phyloP scores from a whole-genome alignment of 495 filamentous ascomycete genomes.

The Elaphomyces granulatus region DNA sequence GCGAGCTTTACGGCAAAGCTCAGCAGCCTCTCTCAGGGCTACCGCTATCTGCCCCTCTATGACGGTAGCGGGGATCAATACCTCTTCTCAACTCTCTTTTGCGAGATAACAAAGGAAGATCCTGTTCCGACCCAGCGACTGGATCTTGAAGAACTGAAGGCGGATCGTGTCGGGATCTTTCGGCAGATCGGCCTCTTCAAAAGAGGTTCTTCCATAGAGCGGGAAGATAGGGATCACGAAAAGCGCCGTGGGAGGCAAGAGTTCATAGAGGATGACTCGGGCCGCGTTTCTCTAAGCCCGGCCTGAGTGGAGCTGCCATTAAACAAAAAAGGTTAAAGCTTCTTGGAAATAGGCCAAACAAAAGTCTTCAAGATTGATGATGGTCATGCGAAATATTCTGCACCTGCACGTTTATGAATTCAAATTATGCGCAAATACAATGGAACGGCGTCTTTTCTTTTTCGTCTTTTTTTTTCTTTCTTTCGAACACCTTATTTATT shows the following conservation, averaged over 20 bases:
- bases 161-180: slow-evolving; percentile 36
- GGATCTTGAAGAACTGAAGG: slow-evolving; percentile 33
- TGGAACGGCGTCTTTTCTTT: too few species aligned
- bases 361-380: too few species aligned
- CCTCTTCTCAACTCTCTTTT: slow-evolving; percentile 89
- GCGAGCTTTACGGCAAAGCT: slow-evolving; percentile 90
- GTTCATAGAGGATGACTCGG: neutral
- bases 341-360: too few species aligned
- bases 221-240: slow-evolving; percentile 21
- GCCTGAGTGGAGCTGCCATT: too few species aligned
- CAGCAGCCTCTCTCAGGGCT: slow-evolving; percentile 79
- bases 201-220: slow-evolving; percentile 33
- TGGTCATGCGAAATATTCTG: too few species aligned
- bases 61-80: slow-evolving; percentile 81
- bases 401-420: too few species aligned
- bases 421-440: too few species aligned
- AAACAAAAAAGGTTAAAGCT: too few species aligned
- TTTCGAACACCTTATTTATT: too few species aligned
- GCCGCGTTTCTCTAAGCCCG: too few species aligned
- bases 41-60: slow-evolving; percentile 87
- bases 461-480: neutral
- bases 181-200: slow-evolving; percentile 37
- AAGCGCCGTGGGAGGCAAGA: neutral
- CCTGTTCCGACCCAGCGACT: slow-evolving; percentile 34
- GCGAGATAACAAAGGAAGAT: slow-evolving; percentile 57